Percentiles rank a stretch among this genome's conserved stretches.
Evolutionary conservation across 768 basidiomycete species (phyloP).

Genomic region (Termitomyces heimii): DNA sequence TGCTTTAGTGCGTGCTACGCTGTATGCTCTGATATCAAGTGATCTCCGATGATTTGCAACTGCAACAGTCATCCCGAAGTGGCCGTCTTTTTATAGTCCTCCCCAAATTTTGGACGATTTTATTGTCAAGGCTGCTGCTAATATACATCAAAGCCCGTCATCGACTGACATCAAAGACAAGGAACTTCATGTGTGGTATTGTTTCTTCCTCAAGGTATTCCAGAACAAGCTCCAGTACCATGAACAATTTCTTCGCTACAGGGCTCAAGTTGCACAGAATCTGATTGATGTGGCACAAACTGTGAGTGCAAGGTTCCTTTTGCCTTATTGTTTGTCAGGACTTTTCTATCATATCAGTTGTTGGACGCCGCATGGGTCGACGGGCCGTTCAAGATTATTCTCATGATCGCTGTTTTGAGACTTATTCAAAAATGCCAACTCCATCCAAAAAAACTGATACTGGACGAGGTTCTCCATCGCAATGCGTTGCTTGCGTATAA

Average conservation of each 20-base stretch:
- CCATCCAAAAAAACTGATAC: not conserved
- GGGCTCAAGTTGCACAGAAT: not conserved
- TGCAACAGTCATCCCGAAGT: not conserved
- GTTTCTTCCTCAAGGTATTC: not conserved
- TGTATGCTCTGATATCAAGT: not conserved
- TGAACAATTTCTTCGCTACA: not conserved
- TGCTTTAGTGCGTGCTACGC: not conserved
- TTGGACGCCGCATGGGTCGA: not conserved
- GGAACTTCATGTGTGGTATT: not conserved
- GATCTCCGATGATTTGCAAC: not conserved
- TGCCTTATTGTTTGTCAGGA: not conserved
- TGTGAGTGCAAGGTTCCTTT: not conserved
- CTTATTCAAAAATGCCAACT: not conserved
- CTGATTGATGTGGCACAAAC: not conserved
- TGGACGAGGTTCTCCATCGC: not conserved
- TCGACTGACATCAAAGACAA: not conserved
- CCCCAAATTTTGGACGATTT: not conserved
- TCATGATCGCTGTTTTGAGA: not conserved
- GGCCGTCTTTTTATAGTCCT: not conserved
- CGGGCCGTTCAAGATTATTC: not conserved
- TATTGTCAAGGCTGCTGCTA: not conserved
- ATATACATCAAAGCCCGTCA: not conserved
- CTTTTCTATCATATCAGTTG: not conserved
- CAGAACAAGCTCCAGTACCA: not conserved
- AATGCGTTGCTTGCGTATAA: not conserved